A percentile compares a stretch with the other conserved stretches of the same genome.
phyloP scores from a whole-genome alignment of 305 asterid species.

The Fraxinus velutina region DNA sequence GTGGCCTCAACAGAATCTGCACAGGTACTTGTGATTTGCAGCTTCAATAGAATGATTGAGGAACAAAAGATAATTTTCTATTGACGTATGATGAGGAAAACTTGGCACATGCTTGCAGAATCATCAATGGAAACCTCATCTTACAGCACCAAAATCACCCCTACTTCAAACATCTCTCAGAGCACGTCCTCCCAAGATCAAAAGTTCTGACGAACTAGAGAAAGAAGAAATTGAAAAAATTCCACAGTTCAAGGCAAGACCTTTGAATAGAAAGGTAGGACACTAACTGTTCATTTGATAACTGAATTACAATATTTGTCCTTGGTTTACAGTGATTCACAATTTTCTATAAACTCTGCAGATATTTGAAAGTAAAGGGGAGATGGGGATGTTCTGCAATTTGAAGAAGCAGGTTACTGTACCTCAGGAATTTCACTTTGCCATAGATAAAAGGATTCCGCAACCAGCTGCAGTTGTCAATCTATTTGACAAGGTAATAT shows the following conservation, averaged over 20 bases:
- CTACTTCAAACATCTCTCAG: constrained; percentile 70
- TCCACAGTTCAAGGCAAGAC: constrained; percentile 87
- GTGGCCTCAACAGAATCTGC: constrained; percentile 59
- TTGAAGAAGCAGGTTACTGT: constrained; percentile 69
- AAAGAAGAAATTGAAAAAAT: constrained; percentile 64
- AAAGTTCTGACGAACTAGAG: constrained; percentile 66
- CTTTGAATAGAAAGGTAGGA: constrained; percentile 76
- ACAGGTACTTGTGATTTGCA: constrained; percentile 32
- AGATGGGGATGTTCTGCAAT: constrained; percentile 71
- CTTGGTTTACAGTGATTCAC: neutral
- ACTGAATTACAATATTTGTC: neutral
- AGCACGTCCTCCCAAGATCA: constrained; percentile 74
- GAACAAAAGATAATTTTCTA: neutral
- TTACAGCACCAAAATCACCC: constrained; percentile 80
- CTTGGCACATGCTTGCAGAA: constrained; percentile 27
- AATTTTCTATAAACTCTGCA: constrained; percentile 23
- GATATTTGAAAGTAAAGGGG: constrained; percentile 96
- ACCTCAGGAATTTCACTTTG: constrained; percentile 85
- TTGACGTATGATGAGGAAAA: neutral
- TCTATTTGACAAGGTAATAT: constrained; percentile 68
- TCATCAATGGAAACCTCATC: constrained; percentile 63
- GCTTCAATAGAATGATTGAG: neutral
- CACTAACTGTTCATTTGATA: neutral
- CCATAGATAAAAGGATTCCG: constrained; percentile 75
- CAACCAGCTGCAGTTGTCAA: constrained; percentile 62